Evolutionary conservation across 805 yeast genomes (phyloP).

Genomic region (Lipomyces chichibuensis): DNA sequence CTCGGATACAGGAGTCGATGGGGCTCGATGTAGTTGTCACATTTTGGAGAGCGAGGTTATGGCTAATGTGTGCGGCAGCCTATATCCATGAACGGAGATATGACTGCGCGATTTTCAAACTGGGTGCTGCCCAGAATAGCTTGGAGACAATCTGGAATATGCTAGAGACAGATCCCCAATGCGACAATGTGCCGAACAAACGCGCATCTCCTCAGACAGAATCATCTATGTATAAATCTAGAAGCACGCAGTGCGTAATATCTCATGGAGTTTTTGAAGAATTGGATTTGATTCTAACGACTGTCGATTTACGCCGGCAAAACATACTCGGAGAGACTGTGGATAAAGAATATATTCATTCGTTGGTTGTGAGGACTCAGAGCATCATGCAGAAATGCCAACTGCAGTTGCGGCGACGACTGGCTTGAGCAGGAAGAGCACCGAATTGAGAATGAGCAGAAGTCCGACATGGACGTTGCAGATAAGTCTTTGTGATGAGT

Average conservation of each 20-base stretch:
- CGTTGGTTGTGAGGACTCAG: neutral
- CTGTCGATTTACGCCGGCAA: slow-evolving; percentile 13
- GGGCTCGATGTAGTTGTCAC: neutral
- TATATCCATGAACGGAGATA: neutral
- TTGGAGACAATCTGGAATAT: slow-evolving; percentile 3
- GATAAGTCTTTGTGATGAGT: neutral
- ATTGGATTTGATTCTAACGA: slow-evolving; percentile 10
- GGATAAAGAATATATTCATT: neutral
- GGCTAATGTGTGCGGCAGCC: slow-evolving; percentile 14
- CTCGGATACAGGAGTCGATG: neutral
- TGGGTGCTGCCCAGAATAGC: slow-evolving; percentile 13
- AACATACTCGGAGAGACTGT: slow-evolving; percentile 13
- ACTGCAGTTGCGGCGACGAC: neutral
- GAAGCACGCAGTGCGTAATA: neutral
- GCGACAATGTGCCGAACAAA: neutral
- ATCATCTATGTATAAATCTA: neutral
- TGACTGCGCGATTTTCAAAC: slow-evolving; percentile 13
- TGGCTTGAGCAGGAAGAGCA: neutral
- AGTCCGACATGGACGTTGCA: neutral
- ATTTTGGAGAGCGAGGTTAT: slow-evolving; percentile 18
- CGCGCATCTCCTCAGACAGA: neutral
- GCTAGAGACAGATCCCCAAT: neutral
- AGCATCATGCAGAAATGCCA: neutral
- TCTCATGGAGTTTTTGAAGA: slow-evolving; percentile 9
- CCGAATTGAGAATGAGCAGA: neutral